Base-by-base conservation (phyloP, 352 stramenopile genomes). In the Globisporangium emineosum region DNA sequence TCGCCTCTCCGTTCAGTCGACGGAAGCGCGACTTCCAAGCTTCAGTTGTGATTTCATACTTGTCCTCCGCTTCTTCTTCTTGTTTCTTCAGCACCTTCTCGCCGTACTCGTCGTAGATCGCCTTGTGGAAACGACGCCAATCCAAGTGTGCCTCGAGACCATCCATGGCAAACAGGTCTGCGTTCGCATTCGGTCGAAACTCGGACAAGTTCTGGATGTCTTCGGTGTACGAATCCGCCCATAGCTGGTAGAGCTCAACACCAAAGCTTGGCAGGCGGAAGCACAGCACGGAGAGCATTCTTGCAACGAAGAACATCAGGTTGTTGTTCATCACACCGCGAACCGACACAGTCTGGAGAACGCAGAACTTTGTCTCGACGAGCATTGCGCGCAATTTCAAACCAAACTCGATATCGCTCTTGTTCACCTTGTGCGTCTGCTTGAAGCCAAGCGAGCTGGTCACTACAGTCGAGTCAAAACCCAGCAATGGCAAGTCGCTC, bases 251-350 rank as follows among this genome's bases (percentile, higher is more conserved):
- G 45, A 96, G 57, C 55, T 96, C 88, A 1, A 96, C 86, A 43
- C 88, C 88, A 64, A 94, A 96, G 64, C 85, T 94, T 52, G 86
- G 88, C 10, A 96, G 65, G 5, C 88, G 83, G 57, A 96, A 96
- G 56, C 86, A 95, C 25, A 96, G 65, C 27, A 95, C 86, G 19
- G 88, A 96, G 15, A 96, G 67, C 81, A 96, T 95, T 56, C 88
- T 71, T 12, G 86, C 88, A 29, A 94, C 88, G 32, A 96, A 96
- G 67, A 96, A 96, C 86, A 96, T 94, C 19, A 96, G 68, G 62
- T 96, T 96, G 76, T 95, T 95, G 77, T 94, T 95, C 88, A 96
- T 96, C 27, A 96, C 88, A 43, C 88, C 88, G 50, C 86, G 86
- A 4, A 96, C 88, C 10, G 82, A 93, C 0, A 96, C 86, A 2